Conservation (phyloP, 2,329 filamentous ascomycete species). For the Penicillium sp. region DNA sequence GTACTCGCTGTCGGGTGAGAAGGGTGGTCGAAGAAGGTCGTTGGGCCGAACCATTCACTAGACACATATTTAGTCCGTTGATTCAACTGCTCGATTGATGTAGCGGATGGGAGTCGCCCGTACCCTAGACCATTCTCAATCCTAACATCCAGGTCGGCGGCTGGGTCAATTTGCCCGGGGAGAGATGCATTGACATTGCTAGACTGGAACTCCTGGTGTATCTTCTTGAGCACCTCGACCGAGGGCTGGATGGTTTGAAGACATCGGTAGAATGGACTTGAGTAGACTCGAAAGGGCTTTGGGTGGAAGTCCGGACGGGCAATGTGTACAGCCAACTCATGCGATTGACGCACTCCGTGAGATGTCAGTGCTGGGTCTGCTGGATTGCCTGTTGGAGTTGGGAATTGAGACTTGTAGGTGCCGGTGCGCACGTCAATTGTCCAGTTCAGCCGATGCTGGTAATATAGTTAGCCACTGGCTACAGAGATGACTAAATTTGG, state of each 20-base stretch:
- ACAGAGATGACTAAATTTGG: neutral
- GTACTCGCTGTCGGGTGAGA: slow-evolving; percentile 66
- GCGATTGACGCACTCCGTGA: slow-evolving; percentile 81
- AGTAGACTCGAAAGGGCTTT: slow-evolving; percentile 65
- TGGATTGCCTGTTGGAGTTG: slow-evolving; percentile 82
- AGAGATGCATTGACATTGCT: slow-evolving; percentile 20
- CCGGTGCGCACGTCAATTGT: slow-evolving; percentile 79
- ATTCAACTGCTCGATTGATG: neutral
- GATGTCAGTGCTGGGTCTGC: slow-evolving; percentile 85
- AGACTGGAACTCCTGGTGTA: slow-evolving; percentile 4
- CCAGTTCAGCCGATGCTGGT: slow-evolving; percentile 88
- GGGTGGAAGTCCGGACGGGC: slow-evolving; percentile 35
- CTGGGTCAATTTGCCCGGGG: slow-evolving; percentile 37
- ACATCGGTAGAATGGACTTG: slow-evolving; percentile 83
- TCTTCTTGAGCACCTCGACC: slow-evolving; percentile 45
- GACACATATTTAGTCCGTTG: neutral
- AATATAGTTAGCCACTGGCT: neutral
- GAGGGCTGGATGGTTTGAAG: slow-evolving; percentile 77
- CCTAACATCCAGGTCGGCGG: slow-evolving; percentile 45
- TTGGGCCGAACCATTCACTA: slow-evolving; percentile 87
- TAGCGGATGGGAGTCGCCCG: slow-evolving; percentile 10
- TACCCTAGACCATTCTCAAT: slow-evolving; percentile 58
- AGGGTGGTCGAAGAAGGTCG: slow-evolving; percentile 81
- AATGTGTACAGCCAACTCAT: slow-evolving; percentile 64
- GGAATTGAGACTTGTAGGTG: slow-evolving; percentile 70